Base-by-base conservation (phyloP, 1,139 yeast genomes). In the Blastobotrys petasosporus region DNA sequence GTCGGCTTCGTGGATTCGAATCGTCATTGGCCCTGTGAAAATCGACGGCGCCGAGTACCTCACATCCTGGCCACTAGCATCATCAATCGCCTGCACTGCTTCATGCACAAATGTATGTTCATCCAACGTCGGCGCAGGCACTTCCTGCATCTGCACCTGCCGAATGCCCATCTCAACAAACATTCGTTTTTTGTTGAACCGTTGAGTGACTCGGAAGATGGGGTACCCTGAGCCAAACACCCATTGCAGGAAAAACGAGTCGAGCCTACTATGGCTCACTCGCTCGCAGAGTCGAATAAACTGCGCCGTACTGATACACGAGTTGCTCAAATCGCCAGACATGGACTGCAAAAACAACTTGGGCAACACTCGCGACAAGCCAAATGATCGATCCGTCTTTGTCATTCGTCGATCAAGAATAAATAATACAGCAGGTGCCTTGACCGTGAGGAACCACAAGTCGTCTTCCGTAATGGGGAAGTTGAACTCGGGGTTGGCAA, bases 1-100 rank as follows among this genome's bases (percentile, higher is more conserved):
- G 64, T 94, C 98, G 0, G 97, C 94, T 63, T 94, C 99, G 62
- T 94, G 98, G 37, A 94, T 90, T 59, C 98, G 73, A 36, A 94
- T 85, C 0, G 98, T 94, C 85, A 94, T 87, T 0, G 98, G 97
- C 0, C 99, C 99, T 10, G 64, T 59, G 51, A 66, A 63, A 4
- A 63, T 52, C n/a, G 68, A 59, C 45, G 61, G 62, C 9, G 52
- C 46, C 1, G 51, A 49, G 15, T 37, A 44, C n/a, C 32, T 31
- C 17, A 8, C 29, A 2, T 43, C 45, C 2, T 30, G 12, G 47
- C 37, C 47, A 47, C 54, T 55, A 51, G 52, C 40, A 57, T 64
- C 54, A 52, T 63, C 46, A 25, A 61, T 41, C 30, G 55, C 54
- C 31, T 52, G 57, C 33, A 66, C 61, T 2, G 77, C 75, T 44